Evolutionary conservation across 139 green algal species (phyloP), one percentile per base, ranked within the genome.

Genomic region (Desmodesmus armatus): DNA sequence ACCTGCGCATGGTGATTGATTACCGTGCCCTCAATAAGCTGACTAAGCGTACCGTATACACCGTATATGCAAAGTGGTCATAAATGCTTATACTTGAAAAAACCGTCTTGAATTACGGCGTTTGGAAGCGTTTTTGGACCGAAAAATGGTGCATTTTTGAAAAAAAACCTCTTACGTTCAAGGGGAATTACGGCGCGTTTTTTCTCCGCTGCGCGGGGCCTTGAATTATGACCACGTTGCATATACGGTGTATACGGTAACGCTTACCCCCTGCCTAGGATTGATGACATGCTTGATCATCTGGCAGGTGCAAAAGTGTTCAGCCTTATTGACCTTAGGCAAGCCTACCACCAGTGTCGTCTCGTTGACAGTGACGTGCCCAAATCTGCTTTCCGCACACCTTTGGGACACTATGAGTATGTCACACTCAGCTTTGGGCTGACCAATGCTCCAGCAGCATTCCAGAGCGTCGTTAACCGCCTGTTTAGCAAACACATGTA

Each of bases 231-330:
- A n/a, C n/a, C n/a, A n/a, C n/a, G n/a, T n/a, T n/a, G n/a, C n/a
- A n/a, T n/a, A n/a, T n/a, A n/a, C n/a, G n/a, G n/a, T n/a, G n/a
- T n/a, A n/a, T n/a, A n/a, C n/a, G n/a, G n/a, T n/a, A n/a, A n/a
- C n/a, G n/a, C n/a, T 0, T 93, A 89, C 47, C 92, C 93, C 0
- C 23, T 96, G 1, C 93, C 93, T 0, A 72, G 83, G 5, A 88
- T 89, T 76, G 70, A 89, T 31, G 86, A 91, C 3, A 47, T 91
- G 6, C 67, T 92, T 80, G 89, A 92, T 69, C 31, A 73, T 9
- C n/a, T 92, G 17, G 31, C 67, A 29, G 82, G 77, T 11, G 47
- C 79, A 3, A 81, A 35, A 17, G 39, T 86, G 2, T 91, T 91
- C 43, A 85, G 81, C 27, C 83, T 80, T 23, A 35, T 90, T 27